These are phyloP conservation scores for Cicer arietinum DNA, from an alignment of 306 rosid species.

Conservation along the genomic window DNA sequence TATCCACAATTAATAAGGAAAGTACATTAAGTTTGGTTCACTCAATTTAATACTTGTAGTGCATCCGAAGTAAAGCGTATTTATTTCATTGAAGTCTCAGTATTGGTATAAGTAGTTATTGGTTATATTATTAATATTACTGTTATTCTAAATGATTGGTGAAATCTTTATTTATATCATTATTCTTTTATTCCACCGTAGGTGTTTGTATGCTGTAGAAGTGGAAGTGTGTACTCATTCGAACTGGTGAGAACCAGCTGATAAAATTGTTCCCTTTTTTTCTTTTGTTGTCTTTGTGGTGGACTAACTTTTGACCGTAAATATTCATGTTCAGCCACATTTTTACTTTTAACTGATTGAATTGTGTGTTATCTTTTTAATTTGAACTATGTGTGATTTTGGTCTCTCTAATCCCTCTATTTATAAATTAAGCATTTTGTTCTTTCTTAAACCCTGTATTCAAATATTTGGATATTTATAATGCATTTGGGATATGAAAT, in stretches of 20 bases:
- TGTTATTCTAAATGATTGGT: not conserved
- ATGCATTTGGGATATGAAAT: not conserved
- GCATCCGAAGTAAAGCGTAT: constrained; percentile 13
- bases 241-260: constrained; percentile 57
- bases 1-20: not conserved
- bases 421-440: not conserved
- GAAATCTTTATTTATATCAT: not conserved
- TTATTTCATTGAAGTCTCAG: constrained; percentile 7
- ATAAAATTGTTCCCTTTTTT: constrained; percentile 13
- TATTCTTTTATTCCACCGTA: constrained; percentile 42
- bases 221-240: constrained; percentile 77
- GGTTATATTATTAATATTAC: constrained; percentile 1
- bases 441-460: not conserved
- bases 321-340: constrained; percentile 15
- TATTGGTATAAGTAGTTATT: constrained; percentile 16
- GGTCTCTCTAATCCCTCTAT: not conserved
- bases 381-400: not conserved
- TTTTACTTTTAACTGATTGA: not conserved
- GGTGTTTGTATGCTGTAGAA: constrained; percentile 84
- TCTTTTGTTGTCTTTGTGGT: not conserved
- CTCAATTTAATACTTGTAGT: not conserved
- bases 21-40: not conserved
- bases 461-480: not conserved
- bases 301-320: constrained; percentile 1
- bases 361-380: not conserved